phyloP scores from a whole-genome alignment of 192 early-diverging fungal species.

The Haplosporangium gracile region DNA sequence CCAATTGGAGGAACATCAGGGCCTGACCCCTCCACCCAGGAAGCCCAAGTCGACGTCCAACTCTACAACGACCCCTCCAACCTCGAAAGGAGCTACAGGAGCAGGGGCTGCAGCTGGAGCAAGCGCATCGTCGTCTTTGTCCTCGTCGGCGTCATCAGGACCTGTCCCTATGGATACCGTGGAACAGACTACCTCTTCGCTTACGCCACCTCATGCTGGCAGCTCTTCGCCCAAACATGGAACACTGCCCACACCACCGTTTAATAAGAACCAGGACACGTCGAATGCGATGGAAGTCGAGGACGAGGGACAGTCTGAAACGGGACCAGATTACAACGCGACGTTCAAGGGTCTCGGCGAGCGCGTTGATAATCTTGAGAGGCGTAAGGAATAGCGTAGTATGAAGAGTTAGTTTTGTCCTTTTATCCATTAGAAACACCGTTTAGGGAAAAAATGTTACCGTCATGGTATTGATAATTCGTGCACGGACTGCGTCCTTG shows the following conservation, averaged over 20 bases:
- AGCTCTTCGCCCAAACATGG: constrained; percentile 27
- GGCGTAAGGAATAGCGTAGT: constrained; percentile 11
- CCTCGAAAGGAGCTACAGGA: constrained; percentile 34
- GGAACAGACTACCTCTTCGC: background rate
- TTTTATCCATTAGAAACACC: background rate
- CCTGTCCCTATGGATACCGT: background rate
- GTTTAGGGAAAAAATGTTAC: background rate
- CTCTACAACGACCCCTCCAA: background rate
- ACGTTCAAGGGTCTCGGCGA: constrained; percentile 29
- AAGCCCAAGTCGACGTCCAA: constrained; percentile 12
- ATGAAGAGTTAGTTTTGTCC: background rate
- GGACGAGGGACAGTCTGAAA: constrained; percentile 21
- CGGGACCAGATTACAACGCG: background rate
- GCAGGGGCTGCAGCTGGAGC: constrained; percentile 1
- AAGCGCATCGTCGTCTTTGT: background rate
- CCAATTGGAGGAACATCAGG: constrained; percentile 52
- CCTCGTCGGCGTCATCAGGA: background rate
- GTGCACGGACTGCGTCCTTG: background rate
- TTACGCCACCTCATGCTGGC: background rate
- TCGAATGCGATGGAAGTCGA: constrained; percentile 43
- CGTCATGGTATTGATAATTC: background rate
- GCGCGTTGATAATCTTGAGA: constrained; percentile 30
- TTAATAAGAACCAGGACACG: constrained; percentile 33
- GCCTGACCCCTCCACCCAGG: constrained; percentile 43
- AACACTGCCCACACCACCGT: constrained; percentile 45